Base-by-base conservation (phyloP, 176 grass and related monocot species). In the Lolium perenne region DNA sequence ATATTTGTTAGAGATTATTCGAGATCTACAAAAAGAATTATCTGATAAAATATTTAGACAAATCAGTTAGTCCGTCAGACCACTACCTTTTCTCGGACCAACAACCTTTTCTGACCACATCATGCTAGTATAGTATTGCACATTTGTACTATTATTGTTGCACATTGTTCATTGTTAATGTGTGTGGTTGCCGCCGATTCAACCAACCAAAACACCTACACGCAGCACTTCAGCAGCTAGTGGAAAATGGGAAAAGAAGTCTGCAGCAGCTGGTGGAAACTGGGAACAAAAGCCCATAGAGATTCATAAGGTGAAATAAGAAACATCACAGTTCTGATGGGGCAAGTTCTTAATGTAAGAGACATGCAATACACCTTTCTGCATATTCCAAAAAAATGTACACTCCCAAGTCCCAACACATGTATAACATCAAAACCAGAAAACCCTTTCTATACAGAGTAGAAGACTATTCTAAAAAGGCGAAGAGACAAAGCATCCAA, bases 401-500 rank as follows among this genome's bases (percentile, higher is more conserved):
- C 40, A 80, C 11, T 12, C 10, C 55, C 10, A 59, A 25, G 22
- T 12, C 10, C 55, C 10, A 59, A 25, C 47, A 21, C 23, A 49
- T 25, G 35, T 74, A 23, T 83, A 62, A 83, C 35, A 78, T 74
- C 12, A 26, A 73, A 60, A 1, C 49, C 20, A 47, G 62, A 50
- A 80, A 13, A 15, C 22, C 7, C 3, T 62, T 35, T 81, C 77
- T 84, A 67, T 53, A 76, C 8, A 76, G 74, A 62, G 65, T 68
- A 50, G 49, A 69, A 50, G 49, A 69, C 83, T 85, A 89, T 6
- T 48, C 22, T 47, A 26, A 83, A 77, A 84, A 11, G 16, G 18
- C 17, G 10, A 66, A 82, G 11, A 38, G 41, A 57, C 4, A 6
- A 79, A 67, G 21, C 35, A 55, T 49, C 79, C 48, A 38, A 50